Conservation (phyloP, 179 eudicot species). For the Vitellaria paradoxa region DNA sequence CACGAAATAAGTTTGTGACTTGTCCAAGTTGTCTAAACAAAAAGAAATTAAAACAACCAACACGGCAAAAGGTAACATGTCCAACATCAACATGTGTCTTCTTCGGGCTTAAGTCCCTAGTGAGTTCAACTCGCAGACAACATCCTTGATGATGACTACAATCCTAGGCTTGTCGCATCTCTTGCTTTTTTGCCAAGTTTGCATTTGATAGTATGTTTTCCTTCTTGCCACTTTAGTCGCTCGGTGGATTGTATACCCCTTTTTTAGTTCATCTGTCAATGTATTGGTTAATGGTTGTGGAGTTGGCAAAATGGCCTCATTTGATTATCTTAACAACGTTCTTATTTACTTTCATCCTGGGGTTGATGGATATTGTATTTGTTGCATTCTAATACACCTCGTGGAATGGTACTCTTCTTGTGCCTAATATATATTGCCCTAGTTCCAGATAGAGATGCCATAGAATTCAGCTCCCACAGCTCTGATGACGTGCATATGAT, state of each 20-base stretch:
- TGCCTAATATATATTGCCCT: slow-evolving; percentile 10
- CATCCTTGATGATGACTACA: too few relatives aligned
- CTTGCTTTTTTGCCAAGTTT: background rate
- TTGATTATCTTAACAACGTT: background rate
- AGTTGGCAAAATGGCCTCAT: background rate
- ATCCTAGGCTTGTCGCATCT: background rate
- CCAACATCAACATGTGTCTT: too few relatives aligned
- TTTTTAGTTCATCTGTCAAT: too few relatives aligned
- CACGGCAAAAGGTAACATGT: too few relatives aligned
- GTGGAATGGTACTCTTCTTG: slow-evolving; percentile 15
- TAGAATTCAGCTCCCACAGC: background rate
- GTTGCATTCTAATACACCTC: slow-evolving; percentile 23
- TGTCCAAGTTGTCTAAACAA: too few relatives aligned
- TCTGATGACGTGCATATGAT: background rate
- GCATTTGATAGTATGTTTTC: background rate
- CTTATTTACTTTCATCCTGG: background rate
- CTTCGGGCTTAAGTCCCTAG: too few relatives aligned
- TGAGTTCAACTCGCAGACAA: too few relatives aligned
- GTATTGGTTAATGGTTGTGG: background rate
- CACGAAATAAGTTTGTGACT: too few relatives aligned
- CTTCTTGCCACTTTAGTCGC: background rate
- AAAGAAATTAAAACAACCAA: too few relatives aligned
- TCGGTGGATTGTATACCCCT: background rate
- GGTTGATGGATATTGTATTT: background rate
- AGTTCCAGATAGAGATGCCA: background rate